Evolutionary conservation across 2,329 filamentous ascomycete species (phyloP).

Genomic region (Pseudogymnoascus sp.): DNA sequence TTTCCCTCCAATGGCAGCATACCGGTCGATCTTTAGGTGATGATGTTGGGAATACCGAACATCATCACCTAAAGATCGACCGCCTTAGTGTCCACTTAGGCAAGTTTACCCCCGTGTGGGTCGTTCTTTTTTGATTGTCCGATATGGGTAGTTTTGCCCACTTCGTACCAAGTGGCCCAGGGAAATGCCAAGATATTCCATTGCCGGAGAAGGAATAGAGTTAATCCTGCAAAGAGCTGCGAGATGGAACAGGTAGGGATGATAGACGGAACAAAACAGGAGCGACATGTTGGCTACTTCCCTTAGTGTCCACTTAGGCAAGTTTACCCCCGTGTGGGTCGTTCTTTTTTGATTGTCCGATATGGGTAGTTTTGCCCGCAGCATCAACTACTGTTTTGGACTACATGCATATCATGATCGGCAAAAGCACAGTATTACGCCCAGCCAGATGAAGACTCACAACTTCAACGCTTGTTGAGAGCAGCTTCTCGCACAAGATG

Average conservation of each 20-base stretch:
- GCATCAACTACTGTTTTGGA: conserved; percentile 34
- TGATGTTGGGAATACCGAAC: background rate
- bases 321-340: background rate
- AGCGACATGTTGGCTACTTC: background rate
- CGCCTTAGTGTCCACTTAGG: background rate
- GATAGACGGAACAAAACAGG: background rate
- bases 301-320: background rate
- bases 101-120: background rate
- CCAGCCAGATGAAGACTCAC: conserved; percentile 23
- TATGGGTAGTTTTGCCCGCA: conserved; percentile 13
- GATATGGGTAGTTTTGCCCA: background rate
- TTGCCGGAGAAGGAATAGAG: background rate
- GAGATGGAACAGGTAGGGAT: background rate
- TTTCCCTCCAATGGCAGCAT: background rate
- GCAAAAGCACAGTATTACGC: too few relatives aligned
- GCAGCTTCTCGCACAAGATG: conserved; percentile 48
- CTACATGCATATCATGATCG: conserved; percentile 21
- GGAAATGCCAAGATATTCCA: background rate
- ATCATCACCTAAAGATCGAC: too few relatives aligned
- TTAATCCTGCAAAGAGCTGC: too few relatives aligned
- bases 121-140: background rate
- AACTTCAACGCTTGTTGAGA: conserved; percentile 35
- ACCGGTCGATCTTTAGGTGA: background rate
- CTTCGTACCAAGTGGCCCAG: background rate
- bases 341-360: background rate